Percentiles rank a stretch among this genome's conserved stretches.
phyloP scores from a whole-genome alignment of 2,329 filamentous ascomycete genomes.

The Fusarium mundagurra region DNA sequence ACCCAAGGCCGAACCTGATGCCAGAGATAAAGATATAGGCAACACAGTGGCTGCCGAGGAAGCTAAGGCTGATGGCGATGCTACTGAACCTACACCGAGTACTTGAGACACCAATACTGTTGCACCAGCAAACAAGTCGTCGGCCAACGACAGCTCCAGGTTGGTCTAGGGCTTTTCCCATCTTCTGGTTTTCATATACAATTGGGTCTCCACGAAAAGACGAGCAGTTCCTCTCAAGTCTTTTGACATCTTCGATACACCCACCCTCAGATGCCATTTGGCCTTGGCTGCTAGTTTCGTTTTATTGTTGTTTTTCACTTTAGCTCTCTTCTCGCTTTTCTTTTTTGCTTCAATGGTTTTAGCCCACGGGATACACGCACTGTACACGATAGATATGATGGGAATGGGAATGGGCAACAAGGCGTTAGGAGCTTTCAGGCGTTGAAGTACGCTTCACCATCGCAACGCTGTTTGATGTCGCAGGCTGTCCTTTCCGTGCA shows the following conservation, averaged over 20 bases:
- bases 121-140: not conserved
- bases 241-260: not conserved
- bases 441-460: conserved; percentile 1
- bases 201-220: not conserved
- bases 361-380: conserved; percentile 16
- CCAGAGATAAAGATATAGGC: conserved; percentile 30
- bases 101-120: not conserved
- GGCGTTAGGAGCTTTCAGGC: conserved; percentile 29
- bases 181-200: not conserved
- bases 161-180: not conserved
- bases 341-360: conserved; percentile 11
- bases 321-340: not conserved
- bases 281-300: not conserved
- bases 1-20: conserved; percentile 39
- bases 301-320: not conserved
- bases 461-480: not conserved
- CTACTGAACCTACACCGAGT: not conserved
- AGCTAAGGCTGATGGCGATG: not conserved
- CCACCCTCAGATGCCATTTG: not conserved
- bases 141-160: not conserved
- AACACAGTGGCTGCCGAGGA: not conserved
- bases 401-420: conserved; percentile 9
- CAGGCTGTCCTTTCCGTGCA: not conserved
- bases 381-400: conserved; percentile 35
- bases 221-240: not conserved